Evolutionary conservation across 2,329 filamentous ascomycete genomes (phyloP), one percentile per base, ranked within the genome.

Genomic region (Spiromastix sp.): DNA sequence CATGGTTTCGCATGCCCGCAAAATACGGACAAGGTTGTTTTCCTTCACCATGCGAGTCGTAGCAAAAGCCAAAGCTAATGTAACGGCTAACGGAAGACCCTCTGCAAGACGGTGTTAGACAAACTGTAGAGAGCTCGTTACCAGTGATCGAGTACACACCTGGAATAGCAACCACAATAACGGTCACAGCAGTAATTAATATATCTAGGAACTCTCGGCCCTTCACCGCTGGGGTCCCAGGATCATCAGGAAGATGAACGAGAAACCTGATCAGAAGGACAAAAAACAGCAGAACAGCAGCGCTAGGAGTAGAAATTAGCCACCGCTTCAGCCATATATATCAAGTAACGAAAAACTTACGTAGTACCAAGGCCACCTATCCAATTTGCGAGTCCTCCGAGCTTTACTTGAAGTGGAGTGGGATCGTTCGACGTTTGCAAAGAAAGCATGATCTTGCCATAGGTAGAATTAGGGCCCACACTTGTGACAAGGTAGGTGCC

Each of bases 251-350:
- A 3, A 94, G 70, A 9, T 74, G 63, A 31, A 78, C 84, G 7
- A 91, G 66, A 53, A 93, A 95, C 49, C 85, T 74, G 62, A 94
- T 87, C 50, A 94, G 75, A 10, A 94, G 69, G 30, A 93, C 81
- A 30, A 89, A 69, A 61, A 95, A 94, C 30, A 94, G 68, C 10
- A 91, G 65, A 44, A 81, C 85, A 32, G 85, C 84, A 41, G 74
- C 66, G 30, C 59, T 61, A 34, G 7, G 22, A 18, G 26, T 13
- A 5, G 22, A 20, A 13, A 36, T 50, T 25, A 51, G 44, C 32
- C n/a, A 33, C 21, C 21, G 21, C 7, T n/a, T 24, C 7, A 24
- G 7, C n/a, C 21, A 7, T n/a, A 24, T 24, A 24, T n/a, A 5
- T 18, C 1, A 0, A 21, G 11, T n/a, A 21, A 21, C 4, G 12